phyloP scores from a whole-genome alignment of 2,329 filamentous ascomycete species.

The Sporothrix brunneoviolacea region DNA sequence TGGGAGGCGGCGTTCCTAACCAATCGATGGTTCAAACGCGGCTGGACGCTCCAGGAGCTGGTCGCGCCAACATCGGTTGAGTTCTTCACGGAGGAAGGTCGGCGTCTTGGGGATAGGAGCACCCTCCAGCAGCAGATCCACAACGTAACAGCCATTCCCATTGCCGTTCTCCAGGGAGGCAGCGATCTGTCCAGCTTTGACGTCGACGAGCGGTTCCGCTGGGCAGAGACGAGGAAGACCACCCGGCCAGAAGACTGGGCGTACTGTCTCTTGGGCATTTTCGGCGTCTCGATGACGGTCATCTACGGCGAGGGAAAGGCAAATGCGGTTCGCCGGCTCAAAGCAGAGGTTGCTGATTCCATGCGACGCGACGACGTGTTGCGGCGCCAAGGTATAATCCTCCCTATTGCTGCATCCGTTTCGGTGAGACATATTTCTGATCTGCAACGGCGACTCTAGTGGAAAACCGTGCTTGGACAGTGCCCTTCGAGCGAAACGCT shows the following conservation, averaged over 20 bases:
- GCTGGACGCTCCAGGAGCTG: conserved; percentile 21
- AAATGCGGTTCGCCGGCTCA: conserved; percentile 11
- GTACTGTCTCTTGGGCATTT: conserved; percentile 20
- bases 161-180: conserved; percentile 16
- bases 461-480: not conserved
- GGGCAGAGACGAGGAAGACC: conserved; percentile 13
- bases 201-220: conserved; percentile 21
- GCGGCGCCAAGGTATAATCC: too few relatives aligned
- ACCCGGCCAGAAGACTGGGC: conserved; percentile 17
- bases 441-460: not conserved
- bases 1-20: not conserved
- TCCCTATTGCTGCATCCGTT: too few relatives aligned
- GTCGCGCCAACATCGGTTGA: conserved; percentile 22
- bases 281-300: conserved; percentile 16
- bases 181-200: conserved; percentile 16
- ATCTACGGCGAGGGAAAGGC: conserved; percentile 18
- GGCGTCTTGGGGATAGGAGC: conserved; percentile 21
- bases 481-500: conserved; percentile 23
- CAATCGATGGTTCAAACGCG: conserved; percentile 14
- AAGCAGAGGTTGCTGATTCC: conserved; percentile 7
- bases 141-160: conserved; percentile 21
- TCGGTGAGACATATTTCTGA: not conserved
- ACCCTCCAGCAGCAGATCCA: conserved; percentile 20
- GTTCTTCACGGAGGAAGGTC: conserved; percentile 22
- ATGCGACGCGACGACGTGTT: not conserved